These are phyloP conservation scores for Pythium sp. DNA, from an alignment of 352 stramenopile species.

Conservation along the genomic window DNA sequence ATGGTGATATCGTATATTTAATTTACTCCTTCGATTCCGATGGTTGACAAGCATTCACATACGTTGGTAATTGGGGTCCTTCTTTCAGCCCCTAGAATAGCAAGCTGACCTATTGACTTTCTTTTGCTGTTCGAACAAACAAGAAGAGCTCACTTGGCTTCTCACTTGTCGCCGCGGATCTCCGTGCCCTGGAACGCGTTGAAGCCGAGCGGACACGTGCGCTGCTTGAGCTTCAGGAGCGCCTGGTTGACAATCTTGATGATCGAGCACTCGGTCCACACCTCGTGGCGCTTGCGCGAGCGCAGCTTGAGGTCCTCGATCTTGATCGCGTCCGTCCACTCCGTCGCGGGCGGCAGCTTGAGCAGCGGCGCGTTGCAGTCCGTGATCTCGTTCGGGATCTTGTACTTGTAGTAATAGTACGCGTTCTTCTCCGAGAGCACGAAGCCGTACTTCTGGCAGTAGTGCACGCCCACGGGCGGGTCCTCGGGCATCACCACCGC, in stretches of 20 bases:
- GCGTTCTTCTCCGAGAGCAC: conserved; percentile 36
- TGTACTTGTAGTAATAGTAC: conserved; percentile 59
- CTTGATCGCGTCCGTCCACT: conserved; percentile 29
- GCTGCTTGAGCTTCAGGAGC: conserved; percentile 42
- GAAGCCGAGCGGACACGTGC: conserved; percentile 38
- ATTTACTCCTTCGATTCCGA: conserved; percentile 1
- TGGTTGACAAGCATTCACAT: neutral
- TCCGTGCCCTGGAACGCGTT: conserved; percentile 45
- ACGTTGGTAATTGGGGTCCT: neutral
- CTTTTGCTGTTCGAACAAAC: neutral
- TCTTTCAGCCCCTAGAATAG: neutral
- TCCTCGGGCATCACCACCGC: conserved; percentile 37
- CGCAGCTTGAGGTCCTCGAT: conserved; percentile 15
- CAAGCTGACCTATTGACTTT: neutral
- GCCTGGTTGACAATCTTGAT: conserved; percentile 47
- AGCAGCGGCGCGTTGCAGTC: conserved; percentile 45
- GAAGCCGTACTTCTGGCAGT: conserved; percentile 54
- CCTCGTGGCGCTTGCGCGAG: conserved; percentile 26
- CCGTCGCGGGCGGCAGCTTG: conserved; percentile 34
- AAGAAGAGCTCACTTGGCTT: neutral
- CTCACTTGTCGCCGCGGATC: conserved; percentile 15
- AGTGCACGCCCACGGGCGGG: conserved; percentile 47
- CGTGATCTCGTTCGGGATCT: conserved; percentile 40
- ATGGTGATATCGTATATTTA: conserved; percentile 3
- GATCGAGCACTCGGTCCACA: conserved; percentile 31